Percentiles rank a stretch among this genome's conserved stretches.
Conservation (phyloP, 345 rosid species). For the Pseudoturritis turrita region DNA sequence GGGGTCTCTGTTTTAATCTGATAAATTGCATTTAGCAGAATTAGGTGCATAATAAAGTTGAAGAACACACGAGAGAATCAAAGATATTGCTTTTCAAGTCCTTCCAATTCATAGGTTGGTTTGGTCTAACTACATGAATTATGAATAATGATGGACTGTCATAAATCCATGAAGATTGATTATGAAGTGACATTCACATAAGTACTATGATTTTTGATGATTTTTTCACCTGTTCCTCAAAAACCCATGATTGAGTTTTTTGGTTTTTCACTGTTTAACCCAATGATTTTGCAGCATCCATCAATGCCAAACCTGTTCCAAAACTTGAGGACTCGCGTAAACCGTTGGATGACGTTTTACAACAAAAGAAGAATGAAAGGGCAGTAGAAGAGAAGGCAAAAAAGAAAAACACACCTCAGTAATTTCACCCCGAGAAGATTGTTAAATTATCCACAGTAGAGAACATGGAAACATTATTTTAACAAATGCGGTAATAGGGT, state of each 20-base stretch:
- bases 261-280: neutral
- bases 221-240: slow-evolving; percentile 2
- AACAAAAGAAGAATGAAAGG: neutral
- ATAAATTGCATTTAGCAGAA: slow-evolving; percentile 1
- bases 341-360: neutral
- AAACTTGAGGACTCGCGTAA: neutral
- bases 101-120: neutral
- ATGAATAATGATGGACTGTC: slow-evolving; percentile 20
- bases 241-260: slow-evolving; percentile 5
- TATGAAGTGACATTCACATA: slow-evolving; percentile 25
- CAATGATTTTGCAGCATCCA: slow-evolving; percentile 23
- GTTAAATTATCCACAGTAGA: neutral
- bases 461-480: neutral
- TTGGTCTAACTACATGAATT: slow-evolving; percentile 31
- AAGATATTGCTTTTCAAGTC: slow-evolving; percentile 12
- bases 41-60: slow-evolving; percentile 19
- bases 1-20: slow-evolving; percentile 15
- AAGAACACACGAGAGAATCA: slow-evolving; percentile 2
- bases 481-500: neutral
- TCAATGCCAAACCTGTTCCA: slow-evolving; percentile 12
- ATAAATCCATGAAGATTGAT: slow-evolving; percentile 27
- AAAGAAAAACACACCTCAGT: neutral
- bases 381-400: neutral
- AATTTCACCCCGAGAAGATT: neutral
- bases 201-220: slow-evolving; percentile 13